A percentile compares a stretch with the other conserved stretches of the same genome.
Conservation (phyloP, 1,139 yeast genomes). For the Barnettozyma hawaiiensis region DNA sequence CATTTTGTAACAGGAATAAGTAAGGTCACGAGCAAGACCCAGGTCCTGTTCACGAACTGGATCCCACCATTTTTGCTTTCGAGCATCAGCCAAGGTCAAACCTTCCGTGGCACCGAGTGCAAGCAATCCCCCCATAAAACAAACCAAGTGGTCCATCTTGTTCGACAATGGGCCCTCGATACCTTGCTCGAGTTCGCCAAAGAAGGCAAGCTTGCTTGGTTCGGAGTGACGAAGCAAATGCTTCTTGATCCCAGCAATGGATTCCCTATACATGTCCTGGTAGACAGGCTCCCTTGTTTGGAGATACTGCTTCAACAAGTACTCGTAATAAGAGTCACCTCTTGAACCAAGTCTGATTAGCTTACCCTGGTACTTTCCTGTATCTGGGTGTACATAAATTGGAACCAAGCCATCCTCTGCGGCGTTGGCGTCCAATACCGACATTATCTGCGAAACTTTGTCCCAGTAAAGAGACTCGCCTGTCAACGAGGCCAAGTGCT, state of each 20-base stretch:
- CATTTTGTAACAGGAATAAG: slow-evolving; percentile 80
- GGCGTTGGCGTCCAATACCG: slow-evolving; percentile 51
- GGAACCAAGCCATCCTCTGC: slow-evolving; percentile 81
- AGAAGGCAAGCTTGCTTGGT: slow-evolving; percentile 60
- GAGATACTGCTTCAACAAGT: slow-evolving; percentile 77
- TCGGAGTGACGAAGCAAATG: slow-evolving; percentile 55
- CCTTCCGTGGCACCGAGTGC: slow-evolving; percentile 92
- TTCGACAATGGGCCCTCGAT: slow-evolving; percentile 52
- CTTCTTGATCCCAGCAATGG: slow-evolving; percentile 68
- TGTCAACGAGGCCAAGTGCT: slow-evolving; percentile 72
- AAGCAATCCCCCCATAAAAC: slow-evolving; percentile 86
- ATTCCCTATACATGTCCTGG: slow-evolving; percentile 69
- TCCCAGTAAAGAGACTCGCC: slow-evolving; percentile 80
- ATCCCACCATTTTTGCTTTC: slow-evolving; percentile 40
- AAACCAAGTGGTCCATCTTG: slow-evolving; percentile 92
- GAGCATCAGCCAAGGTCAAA: slow-evolving; percentile 45
- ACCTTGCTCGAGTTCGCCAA: slow-evolving; percentile 79
- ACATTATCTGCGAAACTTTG: slow-evolving; percentile 67
- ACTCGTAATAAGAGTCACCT: slow-evolving; percentile 93
- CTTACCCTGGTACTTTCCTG: slow-evolving; percentile 61
- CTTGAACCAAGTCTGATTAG: slow-evolving; percentile 80
- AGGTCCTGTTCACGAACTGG: slow-evolving; percentile 49
- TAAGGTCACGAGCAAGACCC: slow-evolving; percentile 65
- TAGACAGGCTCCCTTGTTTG: slow-evolving; percentile 68
- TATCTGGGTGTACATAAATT: slow-evolving; percentile 67